Conservation (phyloP, 2,329 filamentous ascomycete species). For the Ophiostoma pallidulum region DNA sequence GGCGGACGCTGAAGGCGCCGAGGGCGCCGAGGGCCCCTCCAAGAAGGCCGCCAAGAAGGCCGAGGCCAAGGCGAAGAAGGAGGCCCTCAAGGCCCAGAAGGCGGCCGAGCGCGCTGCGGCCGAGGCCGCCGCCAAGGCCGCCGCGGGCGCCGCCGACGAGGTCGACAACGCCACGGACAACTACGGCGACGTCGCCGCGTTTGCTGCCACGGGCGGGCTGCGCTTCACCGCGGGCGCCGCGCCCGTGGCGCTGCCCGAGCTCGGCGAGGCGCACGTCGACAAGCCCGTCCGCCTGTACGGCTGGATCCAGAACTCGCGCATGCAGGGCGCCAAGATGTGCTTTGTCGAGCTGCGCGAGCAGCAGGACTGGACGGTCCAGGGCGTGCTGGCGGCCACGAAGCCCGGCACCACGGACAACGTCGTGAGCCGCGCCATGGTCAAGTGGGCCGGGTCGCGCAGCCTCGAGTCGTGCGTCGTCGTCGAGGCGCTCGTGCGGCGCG, state of each 20-base stretch:
- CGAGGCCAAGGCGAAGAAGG: slow-evolving; percentile 77
- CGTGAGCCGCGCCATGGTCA: slow-evolving; percentile 84
- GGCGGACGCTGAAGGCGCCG: slow-evolving; percentile 20
- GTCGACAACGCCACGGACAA: slow-evolving; percentile 64
- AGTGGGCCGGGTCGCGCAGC: slow-evolving; percentile 68
- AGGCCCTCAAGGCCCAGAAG: slow-evolving; percentile 66
- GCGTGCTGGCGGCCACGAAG: slow-evolving; percentile 52
- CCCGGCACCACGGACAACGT: slow-evolving; percentile 43
- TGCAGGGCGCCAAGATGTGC: slow-evolving; percentile 82
- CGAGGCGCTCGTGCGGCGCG: slow-evolving; percentile 71
- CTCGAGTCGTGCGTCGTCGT: slow-evolving; percentile 76
- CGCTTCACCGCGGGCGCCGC: slow-evolving; percentile 41
- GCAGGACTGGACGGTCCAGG: slow-evolving; percentile 69
- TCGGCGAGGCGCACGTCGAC: slow-evolving; percentile 57
- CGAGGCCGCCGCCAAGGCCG: slow-evolving; percentile 50
- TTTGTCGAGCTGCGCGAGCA: slow-evolving; percentile 80
- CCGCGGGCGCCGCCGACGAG: slow-evolving; percentile 51
- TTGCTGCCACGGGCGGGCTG: slow-evolving; percentile 39
- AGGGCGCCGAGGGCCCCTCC: slow-evolving; percentile 40
- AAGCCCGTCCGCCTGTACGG: slow-evolving; percentile 67
- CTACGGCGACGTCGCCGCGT: slow-evolving; percentile 49
- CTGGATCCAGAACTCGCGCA: slow-evolving; percentile 78
- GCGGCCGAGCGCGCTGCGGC: slow-evolving; percentile 68
- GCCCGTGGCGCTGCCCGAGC: slow-evolving; percentile 49
- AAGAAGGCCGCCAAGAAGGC: slow-evolving; percentile 83